Base-by-base conservation (phyloP, 1,139 yeast genomes). In the Suhomyces bolitotheri region DNA sequence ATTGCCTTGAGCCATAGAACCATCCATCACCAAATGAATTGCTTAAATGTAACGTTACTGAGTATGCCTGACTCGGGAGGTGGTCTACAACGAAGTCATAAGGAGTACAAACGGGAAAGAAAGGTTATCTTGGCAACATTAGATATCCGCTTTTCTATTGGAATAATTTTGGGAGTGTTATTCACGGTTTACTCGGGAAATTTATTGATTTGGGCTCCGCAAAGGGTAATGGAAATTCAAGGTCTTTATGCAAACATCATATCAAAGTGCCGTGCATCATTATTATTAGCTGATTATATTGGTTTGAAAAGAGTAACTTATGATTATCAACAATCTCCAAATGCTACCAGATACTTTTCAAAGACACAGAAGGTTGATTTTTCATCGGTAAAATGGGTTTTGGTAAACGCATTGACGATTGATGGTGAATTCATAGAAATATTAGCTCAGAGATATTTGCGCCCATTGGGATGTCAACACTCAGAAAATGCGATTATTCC, bases 371-470 rank as follows among this genome's bases (percentile, higher is more conserved):
- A 79, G 38, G 94, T 90, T 3, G 92, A 90, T 51, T 73, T 92
- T 29, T 78, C 92, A 0, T 74, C 86, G 16, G 80, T 92, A 4
- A 80, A 81, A 46, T 89, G 96, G 92, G 95, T 96, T 27, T 64
- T 92, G 27, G 89, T 94, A 7, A 89, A 89, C 49, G 87, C 97
- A 0, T 71, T 85, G n/a, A 86, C 95, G 0, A 89, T 90, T 4
- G 98, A 94, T 57, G 88, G 96, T 3, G 98, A 92, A 49, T 92
- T 92, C 49, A 81, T 89, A 51, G 95, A 88, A 49, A 81, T 92
- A 53, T 66, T 92, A 31, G 80, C 95, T n/a, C 94, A 89, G 48
- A 73, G 97, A 43, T 92, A 95, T 86, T 70, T 92, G 37, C 77
- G 83, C 44, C 97, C 97, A 3, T 63, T 92, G 39, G 98, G 98